Evolutionary conservation across 495 filamentous ascomycete species (phyloP), one percentile per base, ranked within the genome.

Genomic region (Sphaerosporella brunnea): DNA sequence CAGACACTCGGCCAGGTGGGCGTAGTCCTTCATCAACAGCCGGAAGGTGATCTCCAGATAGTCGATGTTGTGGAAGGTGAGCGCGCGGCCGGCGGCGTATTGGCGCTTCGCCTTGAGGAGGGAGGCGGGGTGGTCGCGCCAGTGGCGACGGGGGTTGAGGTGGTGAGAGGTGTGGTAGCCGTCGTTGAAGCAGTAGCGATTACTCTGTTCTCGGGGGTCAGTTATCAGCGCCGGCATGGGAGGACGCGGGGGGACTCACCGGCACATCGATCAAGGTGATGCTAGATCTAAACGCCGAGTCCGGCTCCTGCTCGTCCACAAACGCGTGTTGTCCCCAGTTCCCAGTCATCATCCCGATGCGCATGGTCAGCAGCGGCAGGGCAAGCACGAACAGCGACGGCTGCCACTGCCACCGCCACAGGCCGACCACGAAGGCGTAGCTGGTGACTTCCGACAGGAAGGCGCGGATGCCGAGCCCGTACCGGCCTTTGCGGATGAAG

Each of bases 161-260:
- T 82, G 79, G 59, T 84, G 79, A 7, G 79, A 79, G 28, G 79
- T 82, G 60, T 84, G 79, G 61, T 82, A 84, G 45, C 79, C 79
- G 58, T 83, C 79, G 57, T 84, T 84, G 67, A 73, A 84, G 53
- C 74, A 82, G 64, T 73, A 76, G 19, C 79, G 72, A 62, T 84
- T 84, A 52, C 69, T 76, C 78, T 35, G 53, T n/a, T n/a, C n/a
- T n/a, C n/a, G n/a, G n/a, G 47, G 3, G 1, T 3, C 23, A 21
- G n/a, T 48, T 23, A 47, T 21, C 24, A 21, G 36, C 35, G 49
- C 42, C 32, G 11, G 18, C 8, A 13, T 47, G 20, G 44, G 21
- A n/a, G 53, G 15, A 49, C 15, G 23, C 39, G 19, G 13, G 23
- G 26, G 9, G 34, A 65, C 74, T 62, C 68, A 82, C 79, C 10